These are phyloP conservation scores for Tulasnella sp. DNA, from an alignment of 768 basidiomycete species.

Conservation along the genomic window DNA sequence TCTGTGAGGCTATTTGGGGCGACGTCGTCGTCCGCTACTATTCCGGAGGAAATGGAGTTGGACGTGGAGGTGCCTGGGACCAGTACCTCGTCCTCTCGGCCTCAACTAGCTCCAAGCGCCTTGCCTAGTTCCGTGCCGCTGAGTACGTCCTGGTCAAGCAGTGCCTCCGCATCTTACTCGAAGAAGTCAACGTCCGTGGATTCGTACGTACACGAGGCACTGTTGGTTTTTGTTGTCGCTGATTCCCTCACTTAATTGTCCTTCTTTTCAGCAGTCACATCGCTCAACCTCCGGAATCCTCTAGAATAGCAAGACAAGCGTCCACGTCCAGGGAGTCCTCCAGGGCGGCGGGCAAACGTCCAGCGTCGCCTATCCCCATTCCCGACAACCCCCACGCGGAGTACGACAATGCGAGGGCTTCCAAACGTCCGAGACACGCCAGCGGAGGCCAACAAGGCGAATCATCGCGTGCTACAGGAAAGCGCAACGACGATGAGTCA, in stretches of 20 bases:
- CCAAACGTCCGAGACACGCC: constrained; percentile 19
- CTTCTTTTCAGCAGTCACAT: constrained; percentile 7
- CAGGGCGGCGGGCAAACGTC: constrained; percentile 19
- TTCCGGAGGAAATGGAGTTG: neutral
- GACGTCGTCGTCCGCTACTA: neutral
- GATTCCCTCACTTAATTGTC: constrained; percentile 15
- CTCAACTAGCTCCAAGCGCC: neutral
- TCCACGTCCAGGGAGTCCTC: constrained; percentile 14
- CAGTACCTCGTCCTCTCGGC: constrained; percentile 7
- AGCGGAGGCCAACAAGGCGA: neutral
- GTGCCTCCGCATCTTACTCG: neutral
- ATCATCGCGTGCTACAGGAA: constrained; percentile 1
- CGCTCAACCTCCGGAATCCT: constrained; percentile 6
- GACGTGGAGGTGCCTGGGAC: constrained; percentile 15
- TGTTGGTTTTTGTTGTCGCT: constrained; percentile 8
- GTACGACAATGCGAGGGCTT: constrained; percentile 9
- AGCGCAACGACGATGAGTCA: constrained; percentile 15
- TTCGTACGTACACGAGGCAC: constrained; percentile 10
- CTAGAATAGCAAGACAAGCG: neutral
- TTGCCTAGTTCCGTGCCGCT: constrained; percentile 3
- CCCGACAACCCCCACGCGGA: constrained; percentile 17
- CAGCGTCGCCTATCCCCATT: constrained; percentile 18
- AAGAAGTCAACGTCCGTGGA: constrained; percentile 14
- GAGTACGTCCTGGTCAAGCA: constrained; percentile 21
- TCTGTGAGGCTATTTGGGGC: constrained; percentile 24